A percentile compares a stretch with the other conserved stretches of the same genome.
These are phyloP conservation scores for Trichophyton schoenleinii DNA, from an alignment of 2,329 filamentous ascomycete genomes.

Conservation along the genomic window DNA sequence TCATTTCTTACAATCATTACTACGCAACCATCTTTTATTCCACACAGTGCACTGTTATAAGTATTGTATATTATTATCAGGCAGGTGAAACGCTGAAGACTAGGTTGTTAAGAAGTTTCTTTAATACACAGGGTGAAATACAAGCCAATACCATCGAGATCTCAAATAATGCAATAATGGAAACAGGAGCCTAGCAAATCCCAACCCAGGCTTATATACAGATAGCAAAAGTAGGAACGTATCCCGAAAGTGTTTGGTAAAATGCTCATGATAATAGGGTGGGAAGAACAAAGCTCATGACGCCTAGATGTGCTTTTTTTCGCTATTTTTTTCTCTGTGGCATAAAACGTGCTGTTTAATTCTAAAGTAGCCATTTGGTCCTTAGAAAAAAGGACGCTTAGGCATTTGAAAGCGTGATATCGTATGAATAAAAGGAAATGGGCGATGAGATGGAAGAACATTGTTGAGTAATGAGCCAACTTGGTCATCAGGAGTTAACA, in stretches of 20 bases:
- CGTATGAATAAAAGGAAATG: background rate
- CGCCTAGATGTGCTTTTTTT: background rate
- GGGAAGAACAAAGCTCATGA: background rate
- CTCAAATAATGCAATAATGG: background rate
- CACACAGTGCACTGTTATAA: background rate
- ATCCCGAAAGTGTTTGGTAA: background rate
- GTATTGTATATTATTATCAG: background rate
- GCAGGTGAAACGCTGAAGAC: background rate
- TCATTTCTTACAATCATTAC: background rate
- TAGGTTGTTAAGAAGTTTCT: background rate
- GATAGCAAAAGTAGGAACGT: background rate
- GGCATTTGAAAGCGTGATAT: background rate
- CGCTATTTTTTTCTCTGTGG: no score
- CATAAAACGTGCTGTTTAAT: background rate
- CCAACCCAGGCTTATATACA: background rate
- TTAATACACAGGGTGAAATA: background rate
- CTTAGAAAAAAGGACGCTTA: background rate
- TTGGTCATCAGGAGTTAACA: background rate
- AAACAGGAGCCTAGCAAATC: background rate
- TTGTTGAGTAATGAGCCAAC: slow-evolving; percentile 9
- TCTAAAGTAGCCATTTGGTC: background rate
- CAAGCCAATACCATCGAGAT: background rate
- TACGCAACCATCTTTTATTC: background rate
- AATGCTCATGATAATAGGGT: background rate
- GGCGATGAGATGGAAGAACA: background rate